These are phyloP conservation scores for Didymella exigua DNA, from an alignment of 2,329 filamentous ascomycete species.

Conservation along the genomic window DNA sequence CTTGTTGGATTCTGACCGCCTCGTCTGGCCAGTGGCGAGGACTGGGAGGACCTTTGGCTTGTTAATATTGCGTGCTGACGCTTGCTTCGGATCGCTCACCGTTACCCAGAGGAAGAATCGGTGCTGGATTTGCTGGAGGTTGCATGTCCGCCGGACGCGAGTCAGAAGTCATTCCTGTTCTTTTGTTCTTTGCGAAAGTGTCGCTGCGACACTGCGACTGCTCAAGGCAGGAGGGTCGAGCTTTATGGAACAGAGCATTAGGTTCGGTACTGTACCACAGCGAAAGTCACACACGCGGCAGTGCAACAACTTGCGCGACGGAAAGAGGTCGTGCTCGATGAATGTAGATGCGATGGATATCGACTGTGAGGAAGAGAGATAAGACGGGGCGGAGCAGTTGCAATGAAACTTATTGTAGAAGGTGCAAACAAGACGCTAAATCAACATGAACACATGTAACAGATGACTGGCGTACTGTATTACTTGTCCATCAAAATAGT, in stretches of 20 bases:
- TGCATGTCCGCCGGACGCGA: background rate
- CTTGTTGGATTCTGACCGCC: background rate
- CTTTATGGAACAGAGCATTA: background rate
- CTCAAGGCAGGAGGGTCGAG: too few species aligned
- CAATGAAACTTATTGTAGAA: background rate
- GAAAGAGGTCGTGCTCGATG: background rate
- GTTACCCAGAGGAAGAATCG: background rate
- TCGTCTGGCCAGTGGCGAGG: background rate
- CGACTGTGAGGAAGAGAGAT: background rate
- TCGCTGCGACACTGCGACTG: background rate
- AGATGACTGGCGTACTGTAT: background rate
- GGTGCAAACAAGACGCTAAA: background rate
- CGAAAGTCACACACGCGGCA: background rate
- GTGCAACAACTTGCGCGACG: background rate
- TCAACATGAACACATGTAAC: background rate
- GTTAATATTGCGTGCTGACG: background rate
- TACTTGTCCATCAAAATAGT: background rate
- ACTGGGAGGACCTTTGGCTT: background rate
- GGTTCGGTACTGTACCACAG: background rate
- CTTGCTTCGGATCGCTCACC: background rate
- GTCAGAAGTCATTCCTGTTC: background rate
- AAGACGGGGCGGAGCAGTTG: background rate
- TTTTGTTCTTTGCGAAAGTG: background rate
- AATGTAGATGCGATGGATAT: background rate
- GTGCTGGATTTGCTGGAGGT: background rate